Conservation (phyloP, 495 filamentous ascomycete species). For the Melanomma pulvis-pyrius region DNA sequence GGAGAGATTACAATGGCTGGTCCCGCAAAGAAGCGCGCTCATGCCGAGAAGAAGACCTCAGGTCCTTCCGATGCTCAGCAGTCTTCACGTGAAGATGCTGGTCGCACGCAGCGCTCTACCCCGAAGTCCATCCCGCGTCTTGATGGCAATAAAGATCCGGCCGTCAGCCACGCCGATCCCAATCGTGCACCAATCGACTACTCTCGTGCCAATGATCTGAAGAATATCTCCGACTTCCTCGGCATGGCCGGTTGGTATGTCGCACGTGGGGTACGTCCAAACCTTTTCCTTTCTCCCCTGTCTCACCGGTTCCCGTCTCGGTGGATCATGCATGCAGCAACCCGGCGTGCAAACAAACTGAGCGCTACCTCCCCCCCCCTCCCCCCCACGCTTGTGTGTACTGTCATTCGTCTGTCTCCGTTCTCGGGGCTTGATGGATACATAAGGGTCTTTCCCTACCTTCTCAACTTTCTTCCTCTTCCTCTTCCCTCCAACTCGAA, state of each 20-base stretch:
- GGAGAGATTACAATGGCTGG: constrained; percentile 39
- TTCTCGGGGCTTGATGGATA: too few species aligned
- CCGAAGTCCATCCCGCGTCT: constrained; percentile 32
- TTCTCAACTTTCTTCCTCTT: background rate
- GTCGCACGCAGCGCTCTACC: constrained; percentile 19
- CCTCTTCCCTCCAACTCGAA: background rate
- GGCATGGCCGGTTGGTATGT: constrained; percentile 40
- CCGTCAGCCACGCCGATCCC: background rate
- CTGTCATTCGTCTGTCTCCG: background rate
- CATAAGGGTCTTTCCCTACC: too few species aligned
- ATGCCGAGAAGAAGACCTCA: constrained; percentile 29
- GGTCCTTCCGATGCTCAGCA: constrained; percentile 16
- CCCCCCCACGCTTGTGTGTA: background rate
- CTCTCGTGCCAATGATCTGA: constrained; percentile 21
- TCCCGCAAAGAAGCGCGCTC: constrained; percentile 38
- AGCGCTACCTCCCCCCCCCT: background rate
- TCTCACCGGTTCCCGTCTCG: constrained; percentile 2
- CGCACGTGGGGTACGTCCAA: constrained; percentile 42
- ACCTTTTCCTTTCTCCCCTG: constrained; percentile 1
- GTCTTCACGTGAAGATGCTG: constrained; percentile 19
- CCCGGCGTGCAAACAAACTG: background rate
- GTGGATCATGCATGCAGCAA: background rate
- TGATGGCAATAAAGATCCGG: constrained; percentile 44
- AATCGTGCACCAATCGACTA: constrained; percentile 8
- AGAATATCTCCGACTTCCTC: constrained; percentile 40